phyloP scores from a whole-genome alignment of 2,329 filamentous ascomycete species.

The Stemphylium lycopersici region DNA sequence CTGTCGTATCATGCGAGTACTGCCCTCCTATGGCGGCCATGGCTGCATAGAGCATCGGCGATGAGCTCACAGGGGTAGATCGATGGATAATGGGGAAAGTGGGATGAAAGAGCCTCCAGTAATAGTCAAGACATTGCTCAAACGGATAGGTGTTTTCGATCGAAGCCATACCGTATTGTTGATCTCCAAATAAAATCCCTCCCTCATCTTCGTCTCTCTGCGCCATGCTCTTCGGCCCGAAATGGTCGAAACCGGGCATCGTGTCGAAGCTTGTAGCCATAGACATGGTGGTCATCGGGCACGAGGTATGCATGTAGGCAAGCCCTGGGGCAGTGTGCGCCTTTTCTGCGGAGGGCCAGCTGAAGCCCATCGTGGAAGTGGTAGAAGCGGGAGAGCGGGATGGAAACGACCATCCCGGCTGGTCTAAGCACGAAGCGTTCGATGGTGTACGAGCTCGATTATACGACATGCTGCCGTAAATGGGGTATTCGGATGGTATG shows the following conservation, averaged over 20 bases:
- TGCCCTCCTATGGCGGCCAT: conserved; percentile 54
- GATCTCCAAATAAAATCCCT: conserved; percentile 42
- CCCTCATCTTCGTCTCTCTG: conserved; percentile 48
- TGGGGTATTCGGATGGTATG: conserved; percentile 30
- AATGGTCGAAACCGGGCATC: conserved; percentile 35
- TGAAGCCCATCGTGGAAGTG: conserved; percentile 41
- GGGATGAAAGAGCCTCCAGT: conserved; percentile 55
- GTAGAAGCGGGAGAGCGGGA: conserved; percentile 45
- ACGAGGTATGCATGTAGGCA: conserved; percentile 32
- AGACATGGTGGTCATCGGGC: conserved; percentile 33
- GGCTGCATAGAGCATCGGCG: conserved; percentile 54
- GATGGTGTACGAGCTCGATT: conserved; percentile 46
- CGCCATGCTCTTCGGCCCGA: conserved; percentile 39
- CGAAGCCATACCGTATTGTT: conserved; percentile 49
- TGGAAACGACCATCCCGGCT: conserved; percentile 32
- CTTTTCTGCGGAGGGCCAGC: conserved; percentile 41
- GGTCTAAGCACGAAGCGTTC: conserved; percentile 45
- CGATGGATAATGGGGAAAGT: conserved; percentile 53
- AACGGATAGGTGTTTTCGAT: conserved; percentile 39
- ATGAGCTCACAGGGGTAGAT: conserved; percentile 47
- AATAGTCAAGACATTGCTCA: conserved; percentile 52
- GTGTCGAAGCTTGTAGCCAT: conserved; percentile 25
- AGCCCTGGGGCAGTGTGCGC: conserved; percentile 30
- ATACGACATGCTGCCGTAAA: conserved; percentile 40
- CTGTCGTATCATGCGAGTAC: conserved; percentile 43